These are phyloP conservation scores for Eleusine indica DNA, from an alignment of 176 grass and related monocot species.

Conservation along the genomic window DNA sequence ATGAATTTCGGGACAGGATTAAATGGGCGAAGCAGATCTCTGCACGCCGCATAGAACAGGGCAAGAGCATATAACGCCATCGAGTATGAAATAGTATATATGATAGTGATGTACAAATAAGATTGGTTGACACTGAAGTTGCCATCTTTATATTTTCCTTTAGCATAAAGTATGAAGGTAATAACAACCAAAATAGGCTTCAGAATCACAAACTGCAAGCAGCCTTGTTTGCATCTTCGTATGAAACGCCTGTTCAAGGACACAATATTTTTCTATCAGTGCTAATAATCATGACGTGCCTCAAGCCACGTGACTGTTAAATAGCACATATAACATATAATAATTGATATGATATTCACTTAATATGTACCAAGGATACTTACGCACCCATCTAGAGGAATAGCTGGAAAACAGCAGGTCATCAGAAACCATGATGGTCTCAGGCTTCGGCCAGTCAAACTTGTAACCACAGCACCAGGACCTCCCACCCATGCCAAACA, in stretches of 20 bases:
- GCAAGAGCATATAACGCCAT: conserved; percentile 89
- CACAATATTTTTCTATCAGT: conserved; percentile 19
- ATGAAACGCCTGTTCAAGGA: conserved; percentile 86
- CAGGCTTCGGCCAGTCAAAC: conserved; percentile 73
- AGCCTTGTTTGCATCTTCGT: conserved; percentile 97
- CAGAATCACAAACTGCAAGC: conserved; percentile 97
- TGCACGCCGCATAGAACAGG: conserved; percentile 93
- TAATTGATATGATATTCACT: conserved; percentile 2
- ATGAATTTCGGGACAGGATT: conserved; percentile 98
- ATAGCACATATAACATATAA: neutral
- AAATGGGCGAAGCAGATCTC: conserved; percentile 85
- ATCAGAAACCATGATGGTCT: conserved; percentile 93
- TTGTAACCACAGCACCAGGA: conserved; percentile 90
- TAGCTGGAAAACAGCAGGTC: conserved; percentile 94
- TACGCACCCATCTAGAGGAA: conserved; percentile 95
- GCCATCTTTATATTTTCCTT: conserved; percentile 92
- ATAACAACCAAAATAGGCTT: conserved; percentile 98
- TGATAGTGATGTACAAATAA: conserved; percentile 98
- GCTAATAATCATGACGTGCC: neutral
- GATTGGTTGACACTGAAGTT: conserved; percentile 93
- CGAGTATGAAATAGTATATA: conserved; percentile 93
- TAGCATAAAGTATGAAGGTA: conserved; percentile 93
- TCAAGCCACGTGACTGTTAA: neutral
- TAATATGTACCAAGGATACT: conserved; percentile 23
- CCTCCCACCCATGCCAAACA: conserved; percentile 99